Base-by-base conservation (phyloP, 169 alveolate species). In the Cryptosporidium baileyi region DNA sequence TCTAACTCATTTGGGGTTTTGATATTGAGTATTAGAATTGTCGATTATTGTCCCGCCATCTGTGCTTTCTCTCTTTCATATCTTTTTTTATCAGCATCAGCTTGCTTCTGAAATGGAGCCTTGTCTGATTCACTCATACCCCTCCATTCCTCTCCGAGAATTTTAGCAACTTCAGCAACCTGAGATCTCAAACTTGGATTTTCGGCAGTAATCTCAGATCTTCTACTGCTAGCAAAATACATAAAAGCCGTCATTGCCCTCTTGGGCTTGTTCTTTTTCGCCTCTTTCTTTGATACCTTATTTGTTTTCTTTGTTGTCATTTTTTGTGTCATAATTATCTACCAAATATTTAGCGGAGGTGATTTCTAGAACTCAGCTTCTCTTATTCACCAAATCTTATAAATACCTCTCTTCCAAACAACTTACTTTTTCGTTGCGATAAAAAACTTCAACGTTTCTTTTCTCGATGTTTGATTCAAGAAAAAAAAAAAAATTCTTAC, bases 121-220 rank as follows among this genome's bases (percentile, higher is more conserved):
- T 93, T 94, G 54, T 93, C 95, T 22, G 89, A 81, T 49, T 93
- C 97, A 32, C 88, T 89, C 61, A 94, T 85, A 22, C 92, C 89
- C 82, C 93, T 94, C 97, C 97, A 94, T 41, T 95, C 97, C 41
- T 94, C 96, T 30, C 97, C 97, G 65, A 94, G 91, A 91, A 94
- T 90, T 67, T 93, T 94, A 6, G 96, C 97, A 11, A 94, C 95
- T 17, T 95, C 92, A 3, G 97, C 96, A 19, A 94, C 96, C 51
- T 94, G 95, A 61, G 94, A 91, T 60, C 92, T 93, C 85, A 94
- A 62, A 38, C 90, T 92, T 3, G 97, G 97, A 80, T 94, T 90
- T 61, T 88, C 88, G 41, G 90, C 82, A 17, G 94, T 89, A 44
- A 94, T 91, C 60, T 92, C 95, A 41, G 89, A 93, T 41, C 97